phyloP scores from a whole-genome alignment of 139 green algal species.

The Micractinium conductrix region DNA sequence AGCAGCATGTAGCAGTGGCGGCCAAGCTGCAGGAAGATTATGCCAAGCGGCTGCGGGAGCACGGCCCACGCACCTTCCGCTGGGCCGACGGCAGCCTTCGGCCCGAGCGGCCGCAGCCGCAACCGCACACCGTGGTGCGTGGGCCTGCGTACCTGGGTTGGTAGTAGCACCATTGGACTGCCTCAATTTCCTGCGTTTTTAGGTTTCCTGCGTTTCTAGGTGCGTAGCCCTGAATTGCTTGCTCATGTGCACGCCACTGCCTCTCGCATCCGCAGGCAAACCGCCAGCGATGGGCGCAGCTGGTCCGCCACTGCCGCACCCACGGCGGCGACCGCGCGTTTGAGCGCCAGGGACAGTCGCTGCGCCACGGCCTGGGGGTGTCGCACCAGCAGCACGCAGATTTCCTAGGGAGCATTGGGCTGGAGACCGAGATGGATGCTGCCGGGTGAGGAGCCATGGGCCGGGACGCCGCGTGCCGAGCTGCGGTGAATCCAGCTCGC shows the following conservation, averaged over 20 bases:
- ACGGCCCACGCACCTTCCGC: conserved; percentile 35
- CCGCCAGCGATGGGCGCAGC: conserved; percentile 36
- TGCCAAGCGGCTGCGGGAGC: conserved; percentile 37
- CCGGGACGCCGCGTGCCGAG: too few relatives aligned
- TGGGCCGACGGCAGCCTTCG: conserved; percentile 48
- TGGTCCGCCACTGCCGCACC: conserved; percentile 42
- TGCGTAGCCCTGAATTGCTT: background rate
- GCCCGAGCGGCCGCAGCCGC: conserved; percentile 25
- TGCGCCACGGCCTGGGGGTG: conserved; percentile 38
- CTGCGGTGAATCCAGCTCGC: too few relatives aligned
- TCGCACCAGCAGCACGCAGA: background rate
- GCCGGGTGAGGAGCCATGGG: conserved; percentile 4
- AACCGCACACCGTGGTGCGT: conserved; percentile 39
- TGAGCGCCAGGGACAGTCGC: conserved; percentile 23
- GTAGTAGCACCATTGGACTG: too few relatives aligned
- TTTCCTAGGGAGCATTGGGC: conserved; percentile 7
- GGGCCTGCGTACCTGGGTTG: too few relatives aligned
- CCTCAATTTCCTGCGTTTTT: too few relatives aligned
- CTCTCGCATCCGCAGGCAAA: conserved; percentile 32
- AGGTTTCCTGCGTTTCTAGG: too few relatives aligned
- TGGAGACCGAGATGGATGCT: conserved; percentile 31
- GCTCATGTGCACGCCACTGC: background rate
- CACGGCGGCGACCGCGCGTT: conserved; percentile 40
- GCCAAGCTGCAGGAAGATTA: conserved; percentile 22
- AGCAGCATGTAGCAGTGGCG: background rate